Evolutionary conservation across 371 early-diverging fungal species (phyloP), one percentile per base, ranked within the genome.

Genomic region (Entomophthora muscae): DNA sequence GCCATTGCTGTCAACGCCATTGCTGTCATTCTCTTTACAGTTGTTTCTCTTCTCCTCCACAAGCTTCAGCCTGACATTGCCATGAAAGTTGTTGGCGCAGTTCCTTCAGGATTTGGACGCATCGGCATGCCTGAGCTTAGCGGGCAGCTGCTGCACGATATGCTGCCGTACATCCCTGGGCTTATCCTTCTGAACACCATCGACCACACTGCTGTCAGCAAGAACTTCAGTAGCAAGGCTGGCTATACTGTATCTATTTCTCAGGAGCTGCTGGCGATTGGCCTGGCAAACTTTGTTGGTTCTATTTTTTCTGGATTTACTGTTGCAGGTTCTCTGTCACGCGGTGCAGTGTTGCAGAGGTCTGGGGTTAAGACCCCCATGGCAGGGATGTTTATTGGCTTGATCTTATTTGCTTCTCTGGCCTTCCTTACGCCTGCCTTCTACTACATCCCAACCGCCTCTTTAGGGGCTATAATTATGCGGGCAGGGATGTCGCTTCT

Each of bases 141-240:
- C 24, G 78, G 83, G 12, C 71, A 89, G 42, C 81, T 90, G n/a
- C 74, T 10, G n/a, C n/a, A n/a, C n/a, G n/a, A n/a, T n/a, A n/a
- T n/a, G n/a, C n/a, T n/a, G n/a, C n/a, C n/a, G n/a, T 76, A 84
- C 64, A 62, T 88, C 3, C 76, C 81, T 1, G 81, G 83, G 23
- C 78, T 88, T 24, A 74, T 83, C 10, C 73, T 91, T 22, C 76
- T 93, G 12, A 68, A 81, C 51, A 74, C 92, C 54, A 73, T 93
- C 71, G 95, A 95, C 70, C 91, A 91, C 68, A 80, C 90, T 67
- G 88, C 91, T 3, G 83, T 93, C 57, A 74, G 82, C 58, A 86
- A 86, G 67, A 78, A 88, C 0, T 88, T 88, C 74, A 89, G 85
- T 10, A 78, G 74, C 69, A 84, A 82, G 78, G 65, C 57, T 29